These are phyloP conservation scores for Lichtheimia ramosa DNA, from an alignment of 371 early-diverging fungal genomes.

Conservation along the genomic window DNA sequence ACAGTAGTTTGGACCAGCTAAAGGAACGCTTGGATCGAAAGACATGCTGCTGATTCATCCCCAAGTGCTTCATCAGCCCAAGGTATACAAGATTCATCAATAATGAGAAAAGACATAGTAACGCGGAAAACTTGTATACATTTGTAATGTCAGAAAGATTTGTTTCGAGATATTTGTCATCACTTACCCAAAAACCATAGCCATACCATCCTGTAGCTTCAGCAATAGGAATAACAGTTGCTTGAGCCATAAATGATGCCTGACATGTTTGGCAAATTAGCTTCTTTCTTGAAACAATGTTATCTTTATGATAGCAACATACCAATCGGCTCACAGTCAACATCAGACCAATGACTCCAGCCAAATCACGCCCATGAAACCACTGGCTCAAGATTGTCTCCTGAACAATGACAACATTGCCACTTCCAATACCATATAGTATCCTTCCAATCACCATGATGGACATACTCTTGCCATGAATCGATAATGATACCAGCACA, in stretches of 20 bases:
- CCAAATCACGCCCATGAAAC: constrained; percentile 64
- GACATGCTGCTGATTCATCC: constrained; percentile 13
- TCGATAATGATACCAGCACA: constrained; percentile 58
- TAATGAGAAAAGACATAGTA: constrained; percentile 60
- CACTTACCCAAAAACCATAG: constrained; percentile 60
- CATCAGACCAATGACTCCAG: constrained; percentile 62
- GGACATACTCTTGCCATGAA: constrained; percentile 44
- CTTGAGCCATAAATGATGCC: constrained; percentile 59
- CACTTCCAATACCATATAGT: constrained; percentile 69
- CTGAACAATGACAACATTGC: constrained; percentile 66
- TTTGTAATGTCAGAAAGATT: background rate
- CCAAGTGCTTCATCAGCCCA: constrained; percentile 29
- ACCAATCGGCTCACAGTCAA: constrained; percentile 63
- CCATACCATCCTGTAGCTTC: constrained; percentile 61
- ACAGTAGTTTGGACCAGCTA: constrained; percentile 44
- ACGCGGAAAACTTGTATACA: constrained; percentile 41
- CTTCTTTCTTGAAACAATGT: too few relatives aligned
- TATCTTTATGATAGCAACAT: constrained; percentile 1
- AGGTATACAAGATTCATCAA: constrained; percentile 61
- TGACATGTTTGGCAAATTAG: background rate
- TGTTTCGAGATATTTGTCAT: background rate
- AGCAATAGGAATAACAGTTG: constrained; percentile 59
- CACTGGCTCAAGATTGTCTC: constrained; percentile 71
- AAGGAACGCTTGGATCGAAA: constrained; percentile 52
- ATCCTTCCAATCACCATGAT: constrained; percentile 64